These are phyloP conservation scores for Strobilomyces confusus DNA, from an alignment of 768 basidiomycete genomes.

Conservation along the genomic window DNA sequence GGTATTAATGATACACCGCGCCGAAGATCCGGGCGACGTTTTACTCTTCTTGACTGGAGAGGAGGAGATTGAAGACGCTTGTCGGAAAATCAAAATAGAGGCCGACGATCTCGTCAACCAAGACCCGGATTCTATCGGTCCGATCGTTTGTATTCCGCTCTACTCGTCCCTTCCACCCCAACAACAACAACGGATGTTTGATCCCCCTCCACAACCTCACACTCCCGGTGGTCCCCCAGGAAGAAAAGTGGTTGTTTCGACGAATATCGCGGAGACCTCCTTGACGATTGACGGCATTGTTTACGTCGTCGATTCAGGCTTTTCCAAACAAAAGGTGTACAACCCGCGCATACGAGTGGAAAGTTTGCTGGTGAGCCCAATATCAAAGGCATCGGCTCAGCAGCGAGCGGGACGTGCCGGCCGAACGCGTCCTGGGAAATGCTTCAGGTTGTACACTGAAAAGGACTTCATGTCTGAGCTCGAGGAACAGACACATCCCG, in stretches of 20 bases:
- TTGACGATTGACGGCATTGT: constrained; percentile 98
- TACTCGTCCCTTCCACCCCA: constrained; percentile 93
- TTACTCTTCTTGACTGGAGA: constrained; percentile 96
- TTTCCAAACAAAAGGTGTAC: constrained; percentile 98
- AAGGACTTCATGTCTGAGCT: constrained; percentile 95
- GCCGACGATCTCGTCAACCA: constrained; percentile 78
- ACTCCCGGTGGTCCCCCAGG: constrained; percentile 72
- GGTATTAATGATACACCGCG: constrained; percentile 94
- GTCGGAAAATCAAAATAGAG: constrained; percentile 87
- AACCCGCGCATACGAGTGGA: constrained; percentile 97
- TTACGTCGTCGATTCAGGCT: constrained; percentile 98
- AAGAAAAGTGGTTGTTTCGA: constrained; percentile 91
- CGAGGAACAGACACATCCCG: constrained; percentile 96
- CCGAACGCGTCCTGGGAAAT: constrained; percentile 93
- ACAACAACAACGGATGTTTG: constrained; percentile 97
- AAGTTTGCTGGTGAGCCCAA: constrained; percentile 87
- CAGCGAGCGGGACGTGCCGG: constrained; percentile 96
- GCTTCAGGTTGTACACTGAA: constrained; percentile 95
- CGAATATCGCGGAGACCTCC: constrained; percentile 97
- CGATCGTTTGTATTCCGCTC: constrained; percentile 84
- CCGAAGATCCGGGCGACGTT: constrained; percentile 90
- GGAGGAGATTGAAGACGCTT: constrained; percentile 97
- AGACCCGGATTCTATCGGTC: constrained; percentile 75
- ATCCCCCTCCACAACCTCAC: constrained; percentile 68
- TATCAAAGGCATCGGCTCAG: constrained; percentile 95